Conservation (phyloP, 2,329 filamentous ascomycete species). For the Byssochlamys sp. region DNA sequence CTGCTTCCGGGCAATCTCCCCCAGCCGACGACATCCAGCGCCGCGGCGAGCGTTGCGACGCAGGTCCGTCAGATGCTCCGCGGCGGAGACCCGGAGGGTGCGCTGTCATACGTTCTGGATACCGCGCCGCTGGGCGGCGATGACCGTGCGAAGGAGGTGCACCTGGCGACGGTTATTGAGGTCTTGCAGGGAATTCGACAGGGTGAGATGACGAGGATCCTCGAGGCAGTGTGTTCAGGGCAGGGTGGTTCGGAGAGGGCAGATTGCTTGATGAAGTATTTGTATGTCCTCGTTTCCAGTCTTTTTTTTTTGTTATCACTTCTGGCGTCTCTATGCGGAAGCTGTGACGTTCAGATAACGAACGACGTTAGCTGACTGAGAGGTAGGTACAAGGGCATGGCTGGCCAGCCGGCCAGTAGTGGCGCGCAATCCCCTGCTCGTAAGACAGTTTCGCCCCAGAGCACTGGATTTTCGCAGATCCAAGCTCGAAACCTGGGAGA, state of each 20-base stretch:
- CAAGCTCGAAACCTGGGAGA: slow-evolving; percentile 47
- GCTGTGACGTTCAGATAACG: not conserved
- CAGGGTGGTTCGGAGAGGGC: slow-evolving; percentile 74
- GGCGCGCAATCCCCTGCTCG: slow-evolving; percentile 41
- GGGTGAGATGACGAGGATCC: slow-evolving; percentile 82
- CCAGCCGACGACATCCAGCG: slow-evolving; percentile 63
- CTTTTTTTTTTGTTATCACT: not conserved
- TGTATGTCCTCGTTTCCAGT: slow-evolving; percentile 51
- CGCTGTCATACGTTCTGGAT: slow-evolving; percentile 73
- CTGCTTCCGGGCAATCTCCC: slow-evolving; percentile 62
- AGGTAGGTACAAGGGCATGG: slow-evolving; percentile 85
- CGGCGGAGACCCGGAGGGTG: slow-evolving; percentile 78
- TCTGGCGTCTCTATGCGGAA: not conserved
- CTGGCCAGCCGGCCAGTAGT: slow-evolving; percentile 28
- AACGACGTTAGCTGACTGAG: not conserved
- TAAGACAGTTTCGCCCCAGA: slow-evolving; percentile 58
- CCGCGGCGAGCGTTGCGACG: slow-evolving; percentile 65
- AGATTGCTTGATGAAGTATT: slow-evolving; percentile 94
- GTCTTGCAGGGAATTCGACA: slow-evolving; percentile 93
- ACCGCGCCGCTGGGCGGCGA: slow-evolving; percentile 60
- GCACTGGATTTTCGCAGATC: slow-evolving; percentile 81
- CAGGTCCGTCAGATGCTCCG: slow-evolving; percentile 82
- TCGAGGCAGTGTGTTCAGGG: slow-evolving; percentile 68
- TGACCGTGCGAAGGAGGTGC: slow-evolving; percentile 60
- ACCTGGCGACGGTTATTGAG: slow-evolving; percentile 80